A percentile compares a stretch with the other conserved stretches of the same genome.
phyloP scores from a whole-genome alignment of 2,329 filamentous ascomycete species.

The Phaeosphaeriaceae sp. region DNA sequence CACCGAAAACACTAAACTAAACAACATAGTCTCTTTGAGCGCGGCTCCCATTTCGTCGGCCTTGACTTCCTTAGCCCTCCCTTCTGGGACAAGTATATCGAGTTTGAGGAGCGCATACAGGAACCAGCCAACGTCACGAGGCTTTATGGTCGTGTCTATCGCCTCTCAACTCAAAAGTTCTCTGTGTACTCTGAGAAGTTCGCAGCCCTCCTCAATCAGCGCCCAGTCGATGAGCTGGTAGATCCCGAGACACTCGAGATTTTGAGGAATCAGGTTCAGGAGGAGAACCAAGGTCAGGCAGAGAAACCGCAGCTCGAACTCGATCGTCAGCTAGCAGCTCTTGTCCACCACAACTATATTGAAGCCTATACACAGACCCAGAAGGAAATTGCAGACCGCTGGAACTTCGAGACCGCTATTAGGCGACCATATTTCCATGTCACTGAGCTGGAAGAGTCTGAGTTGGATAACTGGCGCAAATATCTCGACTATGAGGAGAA shows the following conservation, averaged over 20 bases:
- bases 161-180: constrained; percentile 95
- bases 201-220: constrained; percentile 72
- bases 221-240: constrained; percentile 75
- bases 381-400: constrained; percentile 86
- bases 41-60: constrained; percentile 81
- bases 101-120: constrained; percentile 85
- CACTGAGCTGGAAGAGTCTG: constrained; percentile 84
- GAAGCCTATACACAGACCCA: constrained; percentile 83
- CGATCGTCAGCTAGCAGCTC: constrained; percentile 80
- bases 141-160: constrained; percentile 80
- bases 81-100: constrained; percentile 99
- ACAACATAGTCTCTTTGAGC: constrained; percentile 80
- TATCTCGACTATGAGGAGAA: constrained; percentile 95
- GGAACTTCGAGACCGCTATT: constrained; percentile 93
- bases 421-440: constrained; percentile 98
- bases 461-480: constrained; percentile 90
- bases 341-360: constrained; percentile 81
- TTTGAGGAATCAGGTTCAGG: constrained; percentile 74
- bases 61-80: constrained; percentile 93
- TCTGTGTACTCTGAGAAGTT: constrained; percentile 93
- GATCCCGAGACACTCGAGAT: constrained; percentile 70
- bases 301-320: constrained; percentile 75
- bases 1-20: constrained; percentile 16
- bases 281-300: constrained; percentile 62
- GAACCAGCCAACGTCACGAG: constrained; percentile 71